Percentiles rank a stretch among this genome's conserved stretches.
phyloP scores from a whole-genome alignment of 192 early-diverging fungal species.

The Coemansia furcata region DNA sequence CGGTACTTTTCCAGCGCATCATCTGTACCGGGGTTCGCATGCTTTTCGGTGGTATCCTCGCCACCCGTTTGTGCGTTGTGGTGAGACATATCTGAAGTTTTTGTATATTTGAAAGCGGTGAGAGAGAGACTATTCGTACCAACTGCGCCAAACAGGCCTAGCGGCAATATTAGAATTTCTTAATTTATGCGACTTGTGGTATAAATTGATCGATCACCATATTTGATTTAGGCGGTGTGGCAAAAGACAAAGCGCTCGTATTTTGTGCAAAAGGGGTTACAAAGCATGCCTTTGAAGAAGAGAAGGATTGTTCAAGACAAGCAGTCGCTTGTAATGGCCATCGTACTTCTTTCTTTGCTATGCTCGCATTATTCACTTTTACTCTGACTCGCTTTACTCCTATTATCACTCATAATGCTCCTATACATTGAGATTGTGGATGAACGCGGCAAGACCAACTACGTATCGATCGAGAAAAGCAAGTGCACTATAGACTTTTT shows the following conservation, averaged over 20 bases:
- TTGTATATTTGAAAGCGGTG: neutral
- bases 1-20: slow-evolving; percentile 38
- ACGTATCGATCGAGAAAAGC: neutral
- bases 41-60: neutral
- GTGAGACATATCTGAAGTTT: neutral
- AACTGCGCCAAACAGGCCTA: neutral
- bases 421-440: slow-evolving; percentile 3
- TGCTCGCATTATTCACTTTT: neutral
- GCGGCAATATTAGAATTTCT: neutral
- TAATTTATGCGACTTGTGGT: neutral
- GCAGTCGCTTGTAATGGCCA: neutral
- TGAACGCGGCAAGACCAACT: neutral
- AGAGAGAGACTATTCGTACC: neutral
- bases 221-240: neutral
- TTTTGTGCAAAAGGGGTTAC: neutral
- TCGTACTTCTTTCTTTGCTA: neutral
- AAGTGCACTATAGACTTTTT: neutral
- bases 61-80: neutral
- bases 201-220: neutral
- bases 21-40: neutral
- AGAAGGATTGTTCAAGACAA: neutral
- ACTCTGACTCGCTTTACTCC: neutral
- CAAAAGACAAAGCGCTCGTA: neutral
- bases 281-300: neutral
- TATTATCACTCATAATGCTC: neutral